Evolutionary conservation across 2,329 filamentous ascomycete genomes (phyloP), one percentile per base, ranked within the genome.

Genomic region (Fonsecaea nubica): DNA sequence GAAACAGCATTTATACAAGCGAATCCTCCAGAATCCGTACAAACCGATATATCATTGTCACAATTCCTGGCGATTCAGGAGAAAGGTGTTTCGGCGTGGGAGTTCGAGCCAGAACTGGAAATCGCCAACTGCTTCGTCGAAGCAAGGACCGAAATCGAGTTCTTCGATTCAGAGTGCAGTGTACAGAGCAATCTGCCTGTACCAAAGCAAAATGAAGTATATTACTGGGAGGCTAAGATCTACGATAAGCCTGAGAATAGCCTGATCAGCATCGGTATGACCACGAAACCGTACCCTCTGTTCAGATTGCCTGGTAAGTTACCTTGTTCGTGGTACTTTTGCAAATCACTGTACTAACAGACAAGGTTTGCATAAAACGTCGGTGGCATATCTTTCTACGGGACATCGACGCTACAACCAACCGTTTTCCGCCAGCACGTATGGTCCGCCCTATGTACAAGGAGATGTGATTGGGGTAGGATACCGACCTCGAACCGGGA

Each of bases 111-210:
- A n/a, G 95, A 99, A 79, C 82, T 98, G 40, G 95, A 99, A 80
- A 97, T 98, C 72, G 95, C 95, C 72, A 98, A 98, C 80, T 99
- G 95, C 79, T 99, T 99, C 76, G 95, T 99, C 70, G 94, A 99
- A 80, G 94, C 83, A 48, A 88, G 95, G 71, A 99, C 95, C 10
- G 95, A 99, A 79, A 97, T 99, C 70, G 95, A 99, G 78, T 99
- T 99, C 81, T 99, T 96, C 76, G 95, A 99, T 79, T 95, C 93
- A 1, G 95, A 96, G 77, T 98, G 94, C 82, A 96, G 93, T 73
- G 95, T 98, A 69, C 92, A 97, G 83, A 96, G 91, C 83, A 99
- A 99, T 75, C 80, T 99, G 48, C 95, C 95, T 0, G 92, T 99
- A 7, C 95, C 95, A 13, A 99, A 99, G 76, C 95, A 99, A 77